Percentiles rank a stretch among this genome's conserved stretches.
These are phyloP conservation scores for Trichoderma koningii DNA, from an alignment of 2,329 filamentous ascomycete species.

Conservation along the genomic window DNA sequence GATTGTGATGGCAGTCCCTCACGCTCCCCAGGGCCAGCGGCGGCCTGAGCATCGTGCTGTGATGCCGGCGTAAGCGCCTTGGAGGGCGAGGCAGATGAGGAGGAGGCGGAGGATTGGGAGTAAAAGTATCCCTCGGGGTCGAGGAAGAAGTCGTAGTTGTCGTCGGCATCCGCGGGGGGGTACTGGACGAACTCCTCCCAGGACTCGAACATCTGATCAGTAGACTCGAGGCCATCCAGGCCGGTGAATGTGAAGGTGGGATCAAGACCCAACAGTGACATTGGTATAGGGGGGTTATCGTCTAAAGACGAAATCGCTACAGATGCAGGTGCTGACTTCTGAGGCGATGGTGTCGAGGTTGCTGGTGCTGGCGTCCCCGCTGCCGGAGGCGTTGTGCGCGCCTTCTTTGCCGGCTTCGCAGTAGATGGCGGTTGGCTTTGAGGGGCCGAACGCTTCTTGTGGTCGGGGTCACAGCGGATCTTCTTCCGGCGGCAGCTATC, in stretches of 20 bases:
- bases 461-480: slow-evolving; percentile 62
- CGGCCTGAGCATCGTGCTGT: slow-evolving; percentile 29
- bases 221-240: slow-evolving; percentile 30
- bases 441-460: slow-evolving; percentile 51
- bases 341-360: slow-evolving; percentile 29
- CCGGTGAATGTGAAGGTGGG: slow-evolving; percentile 32
- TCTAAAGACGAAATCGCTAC: slow-evolving; percentile 1
- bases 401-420: slow-evolving; percentile 48
- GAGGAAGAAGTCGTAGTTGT: slow-evolving; percentile 51
- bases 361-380: slow-evolving; percentile 29
- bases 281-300: slow-evolving; percentile 8
- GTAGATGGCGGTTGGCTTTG: slow-evolving; percentile 37
- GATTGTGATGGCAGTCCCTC: slow-evolving; percentile 21
- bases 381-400: slow-evolving; percentile 35
- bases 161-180: slow-evolving; percentile 40
- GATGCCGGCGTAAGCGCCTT: slow-evolving; percentile 36
- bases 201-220: slow-evolving; percentile 34
- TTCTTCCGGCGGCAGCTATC: slow-evolving; percentile 64
- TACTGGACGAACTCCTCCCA: slow-evolving; percentile 54
- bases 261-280: slow-evolving; percentile 28
- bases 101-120: slow-evolving; percentile 39
- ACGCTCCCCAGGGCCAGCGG: slow-evolving; percentile 23
- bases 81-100: slow-evolving; percentile 34
- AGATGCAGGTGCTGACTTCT: not conserved
- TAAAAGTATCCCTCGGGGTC: slow-evolving; percentile 48